These are phyloP conservation scores for Nakaseomyces sp. DNA, from an alignment of 1,139 yeast genomes.

Conservation along the genomic window DNA sequence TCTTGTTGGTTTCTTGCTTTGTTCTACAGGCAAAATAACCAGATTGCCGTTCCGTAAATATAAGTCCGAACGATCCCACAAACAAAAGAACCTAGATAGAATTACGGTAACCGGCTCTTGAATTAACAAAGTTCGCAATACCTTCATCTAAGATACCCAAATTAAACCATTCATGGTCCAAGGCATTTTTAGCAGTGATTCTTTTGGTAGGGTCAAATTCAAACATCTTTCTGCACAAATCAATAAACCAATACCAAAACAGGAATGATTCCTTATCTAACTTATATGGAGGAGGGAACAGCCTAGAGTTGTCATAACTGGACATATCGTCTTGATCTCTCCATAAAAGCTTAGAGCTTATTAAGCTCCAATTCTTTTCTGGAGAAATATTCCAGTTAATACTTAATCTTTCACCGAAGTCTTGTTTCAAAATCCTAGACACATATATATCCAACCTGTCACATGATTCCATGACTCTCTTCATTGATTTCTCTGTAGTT, in stretches of 20 bases:
- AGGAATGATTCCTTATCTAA: conserved; percentile 44
- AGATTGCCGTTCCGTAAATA: too few relatives aligned
- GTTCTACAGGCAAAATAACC: too few relatives aligned
- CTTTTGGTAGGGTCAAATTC: conserved; percentile 56
- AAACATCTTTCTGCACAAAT: conserved; percentile 52
- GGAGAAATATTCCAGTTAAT: conserved; percentile 29
- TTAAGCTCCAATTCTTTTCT: conserved; percentile 27
- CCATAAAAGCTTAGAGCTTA: conserved; percentile 17
- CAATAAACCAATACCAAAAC: conserved; percentile 72
- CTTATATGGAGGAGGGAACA: conserved; percentile 8
- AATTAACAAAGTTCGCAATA: conserved; percentile 19
- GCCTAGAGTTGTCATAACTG: not conserved
- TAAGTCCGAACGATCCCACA: too few relatives aligned
- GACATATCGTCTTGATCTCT: conserved; percentile 9
- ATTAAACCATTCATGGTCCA: conserved; percentile 71
- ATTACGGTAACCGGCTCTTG: conserved; percentile 4
- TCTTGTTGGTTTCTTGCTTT: not conserved
- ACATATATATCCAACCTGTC: conserved; percentile 27
- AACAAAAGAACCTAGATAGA: not conserved
- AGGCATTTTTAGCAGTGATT: conserved; percentile 58
- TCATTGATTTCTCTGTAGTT: conserved; percentile 26
- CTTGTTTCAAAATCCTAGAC: conserved; percentile 23
- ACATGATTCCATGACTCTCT: conserved; percentile 26
- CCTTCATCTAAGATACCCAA: conserved; percentile 69
- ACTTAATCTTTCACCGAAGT: conserved; percentile 23